phyloP scores from a whole-genome alignment of 352 stramenopile genomes.

The Pythium grandisporangium region DNA sequence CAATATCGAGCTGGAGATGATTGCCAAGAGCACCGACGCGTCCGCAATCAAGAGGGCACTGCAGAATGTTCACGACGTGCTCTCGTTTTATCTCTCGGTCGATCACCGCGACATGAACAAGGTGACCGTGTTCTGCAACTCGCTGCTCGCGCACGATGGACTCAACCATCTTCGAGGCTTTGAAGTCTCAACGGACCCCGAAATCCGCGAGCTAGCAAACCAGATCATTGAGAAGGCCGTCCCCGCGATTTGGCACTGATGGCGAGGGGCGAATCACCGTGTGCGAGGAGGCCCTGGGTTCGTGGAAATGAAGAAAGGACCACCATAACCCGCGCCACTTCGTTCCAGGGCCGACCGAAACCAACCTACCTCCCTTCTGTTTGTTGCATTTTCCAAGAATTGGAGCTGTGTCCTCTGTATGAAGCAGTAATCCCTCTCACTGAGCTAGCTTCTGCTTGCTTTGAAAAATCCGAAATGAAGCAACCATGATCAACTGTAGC shows the following conservation, averaged over 20 bases:
- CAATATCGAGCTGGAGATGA: slow-evolving; percentile 35
- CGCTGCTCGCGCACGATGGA: slow-evolving; percentile 59
- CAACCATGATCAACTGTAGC: too few species aligned
- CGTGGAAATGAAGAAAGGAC: too few species aligned
- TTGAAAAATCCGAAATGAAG: too few species aligned
- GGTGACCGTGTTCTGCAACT: slow-evolving; percentile 79
- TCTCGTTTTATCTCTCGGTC: slow-evolving; percentile 58
- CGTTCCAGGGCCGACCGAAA: too few species aligned
- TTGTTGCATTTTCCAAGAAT: too few species aligned
- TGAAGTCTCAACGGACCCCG: slow-evolving; percentile 33
- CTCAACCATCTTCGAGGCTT: slow-evolving; percentile 57
- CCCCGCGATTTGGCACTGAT: slow-evolving; percentile 70
- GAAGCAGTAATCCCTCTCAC: too few species aligned
- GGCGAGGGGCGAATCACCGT: neutral
- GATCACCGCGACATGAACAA: slow-evolving; percentile 73
- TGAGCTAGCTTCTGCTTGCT: too few species aligned
- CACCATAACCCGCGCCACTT: too few species aligned
- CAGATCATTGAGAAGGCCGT: slow-evolving; percentile 80
- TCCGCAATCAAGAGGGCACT: slow-evolving; percentile 31
- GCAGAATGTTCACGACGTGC: slow-evolving; percentile 54
- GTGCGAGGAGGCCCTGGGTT: neutral
- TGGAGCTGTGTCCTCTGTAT: too few species aligned
- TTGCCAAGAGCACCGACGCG: slow-evolving; percentile 13
- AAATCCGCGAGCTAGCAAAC: slow-evolving; percentile 47
- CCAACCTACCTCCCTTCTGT: too few species aligned